Percentiles rank a stretch among this genome's conserved stretches.
These are phyloP conservation scores for Nicotiana attenuata DNA, from an alignment of 257 asterid species.

Conservation along the genomic window DNA sequence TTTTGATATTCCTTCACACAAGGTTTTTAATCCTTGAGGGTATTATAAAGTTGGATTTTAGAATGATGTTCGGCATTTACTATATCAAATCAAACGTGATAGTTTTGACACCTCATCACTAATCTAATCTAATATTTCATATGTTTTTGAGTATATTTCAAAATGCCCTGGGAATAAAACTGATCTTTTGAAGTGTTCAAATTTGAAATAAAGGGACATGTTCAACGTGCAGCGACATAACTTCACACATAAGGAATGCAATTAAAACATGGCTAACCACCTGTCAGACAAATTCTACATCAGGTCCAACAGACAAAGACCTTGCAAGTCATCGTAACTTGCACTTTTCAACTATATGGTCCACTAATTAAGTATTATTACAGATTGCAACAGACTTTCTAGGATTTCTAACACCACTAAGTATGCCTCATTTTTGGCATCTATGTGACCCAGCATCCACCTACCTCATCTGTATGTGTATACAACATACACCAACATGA, in stretches of 20 bases:
- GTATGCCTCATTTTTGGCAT: background rate
- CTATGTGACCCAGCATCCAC: background rate
- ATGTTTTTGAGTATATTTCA: too few species aligned
- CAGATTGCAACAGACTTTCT: background rate
- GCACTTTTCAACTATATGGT: conserved; percentile 4
- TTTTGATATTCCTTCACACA: too few species aligned
- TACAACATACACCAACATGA: background rate
- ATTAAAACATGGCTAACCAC: background rate
- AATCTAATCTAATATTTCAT: too few species aligned
- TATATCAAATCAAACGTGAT: too few species aligned
- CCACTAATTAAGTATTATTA: background rate
- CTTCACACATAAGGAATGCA: background rate
- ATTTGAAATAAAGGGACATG: background rate
- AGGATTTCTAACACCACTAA: background rate
- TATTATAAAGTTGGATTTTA: background rate
- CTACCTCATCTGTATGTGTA: background rate
- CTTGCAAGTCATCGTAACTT: background rate
- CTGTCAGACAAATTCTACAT: background rate
- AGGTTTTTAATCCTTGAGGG: background rate
- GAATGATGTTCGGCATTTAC: background rate
- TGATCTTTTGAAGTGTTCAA: too few species aligned
- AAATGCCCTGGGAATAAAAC: too few species aligned
- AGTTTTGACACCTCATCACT: too few species aligned
- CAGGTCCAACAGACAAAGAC: background rate
- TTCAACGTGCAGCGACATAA: background rate